Conservation (phyloP, 495 filamentous ascomycete species). For the Symbiotaphrina buchneri region DNA sequence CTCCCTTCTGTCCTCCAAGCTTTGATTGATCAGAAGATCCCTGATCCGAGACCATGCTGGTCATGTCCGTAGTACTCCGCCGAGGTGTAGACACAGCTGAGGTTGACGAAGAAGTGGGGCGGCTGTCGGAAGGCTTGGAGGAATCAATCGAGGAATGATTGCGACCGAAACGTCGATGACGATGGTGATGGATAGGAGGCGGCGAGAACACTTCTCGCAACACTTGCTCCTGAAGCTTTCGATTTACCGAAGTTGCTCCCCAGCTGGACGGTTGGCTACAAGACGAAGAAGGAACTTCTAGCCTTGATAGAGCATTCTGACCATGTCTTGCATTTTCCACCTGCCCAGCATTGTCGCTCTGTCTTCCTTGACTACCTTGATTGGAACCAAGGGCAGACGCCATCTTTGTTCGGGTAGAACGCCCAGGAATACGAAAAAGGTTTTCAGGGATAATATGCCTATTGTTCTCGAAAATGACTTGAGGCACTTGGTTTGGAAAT, state of each 20-base stretch:
- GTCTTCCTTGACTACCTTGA: too few relatives aligned
- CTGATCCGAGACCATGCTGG: too few relatives aligned
- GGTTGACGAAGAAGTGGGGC: too few relatives aligned
- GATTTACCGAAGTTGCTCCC: slow-evolving; percentile 92
- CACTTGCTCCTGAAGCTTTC: slow-evolving; percentile 70
- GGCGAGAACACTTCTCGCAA: slow-evolving; percentile 85
- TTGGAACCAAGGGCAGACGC: too few relatives aligned
- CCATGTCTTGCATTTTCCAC: not conserved
- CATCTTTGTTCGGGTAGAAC: too few relatives aligned
- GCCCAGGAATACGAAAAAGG: slow-evolving; percentile 28
- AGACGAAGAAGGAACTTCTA: slow-evolving; percentile 14
- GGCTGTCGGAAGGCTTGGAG: too few relatives aligned
- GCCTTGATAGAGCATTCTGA: slow-evolving; percentile 2
- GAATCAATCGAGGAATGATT: too few relatives aligned
- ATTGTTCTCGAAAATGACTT: slow-evolving; percentile 90
- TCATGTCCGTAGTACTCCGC: too few relatives aligned
- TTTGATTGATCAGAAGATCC: too few relatives aligned
- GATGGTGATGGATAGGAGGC: slow-evolving; percentile 47
- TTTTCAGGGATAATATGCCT: slow-evolving; percentile 82
- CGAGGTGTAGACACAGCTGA: too few relatives aligned
- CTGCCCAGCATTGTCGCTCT: not conserved
- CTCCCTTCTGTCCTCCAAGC: too few relatives aligned
- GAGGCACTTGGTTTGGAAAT: slow-evolving; percentile 44
- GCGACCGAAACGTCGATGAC: slow-evolving; percentile 8
- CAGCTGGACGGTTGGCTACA: slow-evolving; percentile 38